phyloP scores from a whole-genome alignment of 768 basidiomycete species.

The Lentinula guzmanii region DNA sequence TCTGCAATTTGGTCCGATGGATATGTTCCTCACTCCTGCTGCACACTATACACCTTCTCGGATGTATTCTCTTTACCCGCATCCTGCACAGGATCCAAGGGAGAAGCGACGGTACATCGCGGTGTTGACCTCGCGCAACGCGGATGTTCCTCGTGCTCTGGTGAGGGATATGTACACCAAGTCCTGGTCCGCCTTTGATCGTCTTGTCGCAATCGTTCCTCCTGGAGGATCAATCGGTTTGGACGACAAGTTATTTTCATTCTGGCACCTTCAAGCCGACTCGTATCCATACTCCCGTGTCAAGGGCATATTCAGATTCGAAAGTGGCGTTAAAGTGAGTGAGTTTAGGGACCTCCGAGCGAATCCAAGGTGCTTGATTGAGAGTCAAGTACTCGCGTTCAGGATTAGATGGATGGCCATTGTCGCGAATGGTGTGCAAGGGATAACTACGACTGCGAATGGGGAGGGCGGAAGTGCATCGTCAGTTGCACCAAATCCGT shows the following conservation, averaged over 20 bases:
- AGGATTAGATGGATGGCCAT: constrained; percentile 78
- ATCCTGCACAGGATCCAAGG: constrained; percentile 71
- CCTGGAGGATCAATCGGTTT: constrained; percentile 89
- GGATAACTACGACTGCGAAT: constrained; percentile 16
- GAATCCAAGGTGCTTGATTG: constrained; percentile 81
- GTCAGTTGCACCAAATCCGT: constrained; percentile 2
- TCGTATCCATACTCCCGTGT: constrained; percentile 70
- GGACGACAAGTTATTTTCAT: constrained; percentile 87
- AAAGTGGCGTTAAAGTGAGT: constrained; percentile 81
- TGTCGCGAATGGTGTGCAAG: constrained; percentile 62
- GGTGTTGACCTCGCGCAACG: constrained; percentile 46
- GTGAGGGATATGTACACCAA: constrained; percentile 91
- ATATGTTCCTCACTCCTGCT: constrained; percentile 69
- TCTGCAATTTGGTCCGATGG: constrained; percentile 77
- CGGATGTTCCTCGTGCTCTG: constrained; percentile 76
- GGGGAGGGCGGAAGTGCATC: constrained; percentile 13
- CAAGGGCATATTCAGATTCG: constrained; percentile 84
- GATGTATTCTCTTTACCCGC: constrained; percentile 69
- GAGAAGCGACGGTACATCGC: constrained; percentile 75
- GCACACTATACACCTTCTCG: constrained; percentile 71
- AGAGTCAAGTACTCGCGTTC: constrained; percentile 77
- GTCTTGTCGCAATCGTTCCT: constrained; percentile 84
- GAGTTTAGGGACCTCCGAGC: constrained; percentile 87
- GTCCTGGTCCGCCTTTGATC: constrained; percentile 89
- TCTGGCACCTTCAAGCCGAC: constrained; percentile 82